Conservation (phyloP, 106 monocot species). For the Amphibolis antarctica region DNA sequence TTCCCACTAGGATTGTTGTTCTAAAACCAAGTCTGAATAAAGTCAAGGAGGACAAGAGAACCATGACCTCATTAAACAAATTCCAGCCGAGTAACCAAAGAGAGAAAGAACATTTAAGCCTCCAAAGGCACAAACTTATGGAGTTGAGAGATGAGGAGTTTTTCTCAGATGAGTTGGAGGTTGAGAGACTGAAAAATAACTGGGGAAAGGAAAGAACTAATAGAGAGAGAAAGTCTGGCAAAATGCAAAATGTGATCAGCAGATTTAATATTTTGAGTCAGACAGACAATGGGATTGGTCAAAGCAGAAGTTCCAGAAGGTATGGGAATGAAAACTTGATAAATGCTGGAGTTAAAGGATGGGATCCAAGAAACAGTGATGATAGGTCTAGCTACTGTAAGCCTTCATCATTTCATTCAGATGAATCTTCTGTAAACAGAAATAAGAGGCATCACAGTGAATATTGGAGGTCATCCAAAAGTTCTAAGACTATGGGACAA, state of each 20-base stretch:
- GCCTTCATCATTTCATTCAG: neutral
- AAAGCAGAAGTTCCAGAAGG: neutral
- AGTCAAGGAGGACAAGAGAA: neutral
- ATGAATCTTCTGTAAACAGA: neutral
- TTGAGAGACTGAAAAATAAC: neutral
- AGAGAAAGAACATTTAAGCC: neutral
- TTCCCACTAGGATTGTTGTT: conserved; percentile 42
- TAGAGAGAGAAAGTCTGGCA: neutral
- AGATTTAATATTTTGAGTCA: neutral
- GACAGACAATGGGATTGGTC: neutral
- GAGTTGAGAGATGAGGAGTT: neutral
- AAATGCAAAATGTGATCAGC: neutral
- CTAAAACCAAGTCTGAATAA: conserved; percentile 1
- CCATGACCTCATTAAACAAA: neutral
- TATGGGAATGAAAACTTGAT: neutral
- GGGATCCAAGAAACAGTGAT: neutral
- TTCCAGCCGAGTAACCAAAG: neutral
- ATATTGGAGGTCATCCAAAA: neutral
- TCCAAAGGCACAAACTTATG: neutral
- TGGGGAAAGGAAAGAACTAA: neutral
- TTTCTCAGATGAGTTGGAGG: neutral
- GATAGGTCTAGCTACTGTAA: neutral
- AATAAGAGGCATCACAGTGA: neutral
- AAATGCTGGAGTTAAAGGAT: neutral
- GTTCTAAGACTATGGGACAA: neutral